phyloP scores from a whole-genome alignment of 768 basidiomycete species.

The Boletellus ananas region DNA sequence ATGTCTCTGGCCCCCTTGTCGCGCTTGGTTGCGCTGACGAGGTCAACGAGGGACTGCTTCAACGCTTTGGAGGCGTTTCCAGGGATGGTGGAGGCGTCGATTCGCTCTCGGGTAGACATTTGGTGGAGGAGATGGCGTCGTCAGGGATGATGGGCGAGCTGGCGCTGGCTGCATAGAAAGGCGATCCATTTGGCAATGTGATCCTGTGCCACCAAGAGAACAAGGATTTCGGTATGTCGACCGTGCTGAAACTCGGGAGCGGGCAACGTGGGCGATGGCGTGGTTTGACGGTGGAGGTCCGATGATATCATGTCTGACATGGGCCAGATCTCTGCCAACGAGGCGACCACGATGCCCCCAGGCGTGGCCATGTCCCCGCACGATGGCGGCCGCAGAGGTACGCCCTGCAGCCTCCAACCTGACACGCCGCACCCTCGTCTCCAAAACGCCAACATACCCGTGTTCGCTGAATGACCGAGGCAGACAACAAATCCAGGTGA shows the following conservation, averaged over 20 bases:
- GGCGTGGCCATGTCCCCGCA: neutral
- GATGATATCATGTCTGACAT: neutral
- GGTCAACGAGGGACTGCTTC: constrained; percentile 25
- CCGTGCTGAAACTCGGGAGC: no score
- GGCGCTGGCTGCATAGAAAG: no score
- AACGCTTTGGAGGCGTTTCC: constrained; percentile 29
- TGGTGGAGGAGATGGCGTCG: neutral
- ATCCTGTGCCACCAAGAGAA: no score
- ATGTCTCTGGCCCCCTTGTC: constrained; percentile 7
- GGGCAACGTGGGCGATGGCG: no score
- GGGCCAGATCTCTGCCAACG: no score
- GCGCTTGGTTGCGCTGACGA: constrained; percentile 10
- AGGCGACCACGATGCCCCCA: constrained; percentile 3
- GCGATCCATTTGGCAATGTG: no score
- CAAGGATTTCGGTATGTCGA: no score
- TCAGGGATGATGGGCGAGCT: no score
- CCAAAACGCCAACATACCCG: neutral
- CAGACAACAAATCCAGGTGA: constrained; percentile 7
- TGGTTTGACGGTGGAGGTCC: no score
- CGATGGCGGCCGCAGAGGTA: neutral
- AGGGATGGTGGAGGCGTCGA: constrained; percentile 19
- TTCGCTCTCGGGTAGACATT: constrained; percentile 12
- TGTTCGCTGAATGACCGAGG: constrained; percentile 6
- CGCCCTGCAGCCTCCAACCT: neutral
- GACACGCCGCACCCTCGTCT: neutral